These are phyloP conservation scores for Sphagnurus paluster DNA, from an alignment of 1,284 basidiomycete species.

Conservation along the genomic window DNA sequence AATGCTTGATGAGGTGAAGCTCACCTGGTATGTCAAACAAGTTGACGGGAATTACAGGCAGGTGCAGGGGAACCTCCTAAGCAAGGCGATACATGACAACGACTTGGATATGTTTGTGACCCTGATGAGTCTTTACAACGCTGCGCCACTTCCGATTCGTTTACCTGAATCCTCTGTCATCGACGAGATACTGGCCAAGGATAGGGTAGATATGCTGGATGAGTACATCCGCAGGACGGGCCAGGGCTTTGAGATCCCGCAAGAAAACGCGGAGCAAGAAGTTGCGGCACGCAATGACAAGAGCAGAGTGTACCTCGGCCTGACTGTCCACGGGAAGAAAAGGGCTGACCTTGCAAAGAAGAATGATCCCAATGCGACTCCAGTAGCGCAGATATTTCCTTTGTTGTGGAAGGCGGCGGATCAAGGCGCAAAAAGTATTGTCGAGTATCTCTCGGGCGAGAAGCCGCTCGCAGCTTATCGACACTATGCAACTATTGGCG, in stretches of 20 bases:
- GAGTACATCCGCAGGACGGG: constrained; percentile 54
- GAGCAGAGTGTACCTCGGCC: constrained; percentile 51
- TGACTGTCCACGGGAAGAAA: constrained; percentile 62
- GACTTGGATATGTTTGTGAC: constrained; percentile 54
- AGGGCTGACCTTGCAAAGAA: constrained; percentile 48
- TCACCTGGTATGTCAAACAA: constrained; percentile 15
- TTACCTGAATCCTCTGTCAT: constrained; percentile 24
- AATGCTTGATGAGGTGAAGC: constrained; percentile 28
- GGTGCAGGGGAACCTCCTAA: constrained; percentile 22
- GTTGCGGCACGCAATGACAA: constrained; percentile 34
- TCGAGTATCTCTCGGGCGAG: constrained; percentile 49
- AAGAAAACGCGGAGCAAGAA: constrained; percentile 24
- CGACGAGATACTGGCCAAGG: constrained; percentile 31
- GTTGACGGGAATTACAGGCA: constrained; percentile 12
- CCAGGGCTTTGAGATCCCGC: constrained; percentile 39
- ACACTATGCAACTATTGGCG: constrained; percentile 44
- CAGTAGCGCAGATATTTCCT: constrained; percentile 5
- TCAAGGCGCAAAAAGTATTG: constrained; percentile 31
- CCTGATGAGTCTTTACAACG: constrained; percentile 42
- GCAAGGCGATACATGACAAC: constrained; percentile 39
- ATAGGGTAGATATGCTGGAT: constrained; percentile 50
- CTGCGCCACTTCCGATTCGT: constrained; percentile 28
- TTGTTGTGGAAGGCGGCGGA: constrained; percentile 47
- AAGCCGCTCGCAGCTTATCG: constrained; percentile 39
- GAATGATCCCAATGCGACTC: constrained; percentile 44